Conservation (phyloP, 2,329 filamentous ascomycete species). For the Penicillium sp. region DNA sequence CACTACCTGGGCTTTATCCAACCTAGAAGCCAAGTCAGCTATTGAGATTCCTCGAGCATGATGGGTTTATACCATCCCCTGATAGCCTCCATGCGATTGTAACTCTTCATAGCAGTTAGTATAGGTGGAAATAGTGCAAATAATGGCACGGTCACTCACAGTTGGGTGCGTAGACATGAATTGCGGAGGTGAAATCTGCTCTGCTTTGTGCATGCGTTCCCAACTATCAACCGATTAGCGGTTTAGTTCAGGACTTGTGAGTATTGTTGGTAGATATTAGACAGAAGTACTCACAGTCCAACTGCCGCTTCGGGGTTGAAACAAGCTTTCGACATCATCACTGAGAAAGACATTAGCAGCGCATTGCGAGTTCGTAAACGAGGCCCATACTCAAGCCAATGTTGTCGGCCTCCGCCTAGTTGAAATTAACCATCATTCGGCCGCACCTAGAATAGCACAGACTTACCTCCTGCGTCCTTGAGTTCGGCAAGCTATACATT, state of each 20-base stretch:
- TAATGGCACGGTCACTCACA: constrained; percentile 28
- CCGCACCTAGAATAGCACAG: neutral
- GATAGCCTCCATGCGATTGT: constrained; percentile 62
- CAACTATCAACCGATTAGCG: constrained; percentile 40
- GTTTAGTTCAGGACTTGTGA: neutral
- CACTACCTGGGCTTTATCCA: constrained; percentile 45
- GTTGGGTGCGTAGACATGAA: constrained; percentile 66
- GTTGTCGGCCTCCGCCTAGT: constrained; percentile 62
- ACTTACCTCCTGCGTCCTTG: constrained; percentile 60
- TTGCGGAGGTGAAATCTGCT: constrained; percentile 55
- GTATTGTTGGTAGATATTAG: neutral
- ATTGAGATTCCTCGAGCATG: neutral
- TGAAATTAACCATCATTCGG: constrained; percentile 16
- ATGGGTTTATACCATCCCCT: constrained; percentile 50
- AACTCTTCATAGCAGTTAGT: constrained; percentile 39
- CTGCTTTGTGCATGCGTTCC: constrained; percentile 56
- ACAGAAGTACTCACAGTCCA: constrained; percentile 45
- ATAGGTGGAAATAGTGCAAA: neutral
- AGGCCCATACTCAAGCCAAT: constrained; percentile 57
- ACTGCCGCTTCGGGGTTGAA: constrained; percentile 63
- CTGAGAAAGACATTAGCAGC: constrained; percentile 31
- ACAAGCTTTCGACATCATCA: constrained; percentile 68
- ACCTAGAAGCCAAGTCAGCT: constrained; percentile 33
- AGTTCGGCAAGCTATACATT: constrained; percentile 59
- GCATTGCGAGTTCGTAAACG: neutral